A percentile compares a stretch with the other conserved stretches of the same genome.
Conservation (phyloP, 768 basidiomycete species). For the Panellus pusillus region DNA sequence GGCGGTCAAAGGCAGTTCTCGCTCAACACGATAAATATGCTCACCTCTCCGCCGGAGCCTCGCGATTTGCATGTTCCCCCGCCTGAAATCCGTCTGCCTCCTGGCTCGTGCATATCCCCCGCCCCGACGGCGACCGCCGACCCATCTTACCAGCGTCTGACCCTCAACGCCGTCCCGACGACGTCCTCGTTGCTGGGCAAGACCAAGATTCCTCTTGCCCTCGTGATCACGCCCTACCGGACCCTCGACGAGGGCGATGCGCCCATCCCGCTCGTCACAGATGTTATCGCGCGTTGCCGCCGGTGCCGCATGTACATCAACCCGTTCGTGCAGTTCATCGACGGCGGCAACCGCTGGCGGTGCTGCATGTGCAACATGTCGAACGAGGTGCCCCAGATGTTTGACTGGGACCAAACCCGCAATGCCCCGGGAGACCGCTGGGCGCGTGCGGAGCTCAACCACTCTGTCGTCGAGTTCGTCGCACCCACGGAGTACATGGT, state of each 20-base stretch:
- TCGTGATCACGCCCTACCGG: constrained; percentile 90
- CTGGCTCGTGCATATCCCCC: constrained; percentile 77
- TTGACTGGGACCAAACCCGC: constrained; percentile 95
- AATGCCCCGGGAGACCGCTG: constrained; percentile 97
- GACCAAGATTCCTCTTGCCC: constrained; percentile 85
- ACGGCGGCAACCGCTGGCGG: constrained; percentile 97
- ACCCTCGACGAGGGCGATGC: constrained; percentile 81
- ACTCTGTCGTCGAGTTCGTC: constrained; percentile 93
- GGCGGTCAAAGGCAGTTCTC: constrained; percentile 74
- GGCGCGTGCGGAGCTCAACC: constrained; percentile 90
- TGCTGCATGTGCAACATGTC: constrained; percentile 99
- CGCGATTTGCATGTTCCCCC: constrained; percentile 77
- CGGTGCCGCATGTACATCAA: constrained; percentile 97
- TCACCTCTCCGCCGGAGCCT: constrained; percentile 92
- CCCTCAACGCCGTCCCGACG: constrained; percentile 90
- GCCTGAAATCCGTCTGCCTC: constrained; percentile 87
- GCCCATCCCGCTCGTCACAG: constrained; percentile 85
- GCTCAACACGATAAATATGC: constrained; percentile 86
- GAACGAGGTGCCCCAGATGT: constrained; percentile 96
- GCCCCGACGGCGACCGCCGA: constrained; percentile 83
- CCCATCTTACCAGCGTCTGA: constrained; percentile 87
- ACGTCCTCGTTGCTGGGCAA: constrained; percentile 85
- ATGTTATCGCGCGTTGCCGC: constrained; percentile 95
- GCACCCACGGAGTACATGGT: constrained; percentile 99
- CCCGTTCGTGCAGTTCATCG: constrained; percentile 96